Base-by-base conservation (phyloP, 176 grass and related monocot genomes). In the Eremochloa ophiuroides region DNA sequence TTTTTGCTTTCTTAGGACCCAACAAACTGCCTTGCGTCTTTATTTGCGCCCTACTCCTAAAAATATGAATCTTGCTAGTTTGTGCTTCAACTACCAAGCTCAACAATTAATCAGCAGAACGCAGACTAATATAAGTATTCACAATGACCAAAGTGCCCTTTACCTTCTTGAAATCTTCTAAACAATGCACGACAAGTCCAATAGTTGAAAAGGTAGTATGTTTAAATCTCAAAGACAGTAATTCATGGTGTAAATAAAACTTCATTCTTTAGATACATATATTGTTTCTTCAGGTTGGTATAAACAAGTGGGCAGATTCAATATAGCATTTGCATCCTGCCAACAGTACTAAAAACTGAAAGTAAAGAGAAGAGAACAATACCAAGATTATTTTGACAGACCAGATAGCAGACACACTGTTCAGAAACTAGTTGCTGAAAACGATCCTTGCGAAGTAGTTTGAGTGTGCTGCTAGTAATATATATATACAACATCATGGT, bases 11-110 rank as follows among this genome's bases (percentile, higher is more conserved):
- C 80, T 84, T 27, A 37, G 60, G 64, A 81, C 85, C 82, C 75
- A 89, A 84, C 84, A 84, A 84, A 83, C 83, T 85, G 56, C 78
- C 78, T 48, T 86, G 79, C 67, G 67, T 64, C 85, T 84, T 80
- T 72, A 41, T 73, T 48, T 78, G 58, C 43, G 51, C n/a, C 18
- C 73, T 55, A 66, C 48, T 41, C 74, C 72, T 78, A 51, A 77
- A 71, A 53, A 72, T 87, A 78, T 43, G 62, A 71, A 77, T 87
- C 56, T 78, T 83, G 42, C 67, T 76, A 65, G n/a, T 25, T 40
- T 71, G 84, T 64, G 82, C 53, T 82, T 77, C 72, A 85, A 77
- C 85, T 82, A 84, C 75, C 53, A 69, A 80, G 75, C 29, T 83
- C 64, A 61, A 61, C 73, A 74, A 84, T 70, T 43, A 87, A 83